phyloP scores from a whole-genome alignment of 176 grass and related monocot genomes.

The Eragrostis curvula region DNA sequence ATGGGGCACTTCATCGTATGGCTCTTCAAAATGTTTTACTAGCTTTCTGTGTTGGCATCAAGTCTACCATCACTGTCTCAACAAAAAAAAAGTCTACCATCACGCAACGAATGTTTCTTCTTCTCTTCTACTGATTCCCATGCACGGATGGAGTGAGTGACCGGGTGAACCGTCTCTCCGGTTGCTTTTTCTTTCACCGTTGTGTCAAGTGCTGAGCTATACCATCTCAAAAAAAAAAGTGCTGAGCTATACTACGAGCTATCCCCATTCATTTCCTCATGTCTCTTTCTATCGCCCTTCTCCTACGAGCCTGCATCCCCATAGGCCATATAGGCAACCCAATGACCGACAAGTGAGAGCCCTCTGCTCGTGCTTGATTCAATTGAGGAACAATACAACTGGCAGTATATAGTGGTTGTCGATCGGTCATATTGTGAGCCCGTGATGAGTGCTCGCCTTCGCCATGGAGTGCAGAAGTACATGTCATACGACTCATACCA shows the following conservation, averaged over 20 bases:
- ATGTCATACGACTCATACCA: too few relatives aligned
- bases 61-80: too few relatives aligned
- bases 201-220: background rate
- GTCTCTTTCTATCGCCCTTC: background rate
- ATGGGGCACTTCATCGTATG: too few relatives aligned
- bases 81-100: too few relatives aligned
- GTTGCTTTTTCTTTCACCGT: background rate
- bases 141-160: background rate
- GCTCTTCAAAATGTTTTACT: too few relatives aligned
- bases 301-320: background rate
- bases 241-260: too few relatives aligned
- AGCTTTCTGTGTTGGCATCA: too few relatives aligned
- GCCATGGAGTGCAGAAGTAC: too few relatives aligned
- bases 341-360: background rate
- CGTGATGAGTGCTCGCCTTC: background rate
- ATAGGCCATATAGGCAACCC: background rate
- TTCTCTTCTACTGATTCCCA: conserved; percentile 20
- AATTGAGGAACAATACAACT: background rate
- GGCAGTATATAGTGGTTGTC: background rate
- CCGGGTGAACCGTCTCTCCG: background rate
- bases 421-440: background rate
- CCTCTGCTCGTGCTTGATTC: conserved; percentile 16
- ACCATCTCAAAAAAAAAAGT: too few relatives aligned
- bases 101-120: background rate
- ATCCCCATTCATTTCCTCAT: background rate